Percentiles rank a stretch among this genome's conserved stretches.
Conservation (phyloP, 2,329 filamentous ascomycete species). For the Aureobasidium melanogenum region DNA sequence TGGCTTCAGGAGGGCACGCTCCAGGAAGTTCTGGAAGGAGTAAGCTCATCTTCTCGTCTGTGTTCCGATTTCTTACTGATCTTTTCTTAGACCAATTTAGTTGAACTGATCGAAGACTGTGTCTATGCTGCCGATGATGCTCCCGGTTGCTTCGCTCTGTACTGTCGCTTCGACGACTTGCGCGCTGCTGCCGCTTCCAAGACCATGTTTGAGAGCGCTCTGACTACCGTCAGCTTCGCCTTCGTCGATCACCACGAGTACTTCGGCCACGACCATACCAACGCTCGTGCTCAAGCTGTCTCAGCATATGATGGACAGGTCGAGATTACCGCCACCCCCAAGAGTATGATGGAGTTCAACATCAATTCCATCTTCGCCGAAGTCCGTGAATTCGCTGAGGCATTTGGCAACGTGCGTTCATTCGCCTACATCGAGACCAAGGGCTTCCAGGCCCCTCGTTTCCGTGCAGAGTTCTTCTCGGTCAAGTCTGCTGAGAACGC, state of each 20-base stretch:
- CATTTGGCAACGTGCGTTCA: slow-evolving; percentile 19
- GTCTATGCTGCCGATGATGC: not conserved
- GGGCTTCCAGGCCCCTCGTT: slow-evolving; percentile 16
- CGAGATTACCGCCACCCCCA: slow-evolving; percentile 16
- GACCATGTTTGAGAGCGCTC: slow-evolving; percentile 13
- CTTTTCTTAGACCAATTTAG: not conserved
- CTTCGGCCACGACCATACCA: not conserved
- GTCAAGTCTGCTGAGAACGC: slow-evolving; percentile 18
- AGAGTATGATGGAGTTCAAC: slow-evolving; percentile 14
- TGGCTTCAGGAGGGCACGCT: not conserved
- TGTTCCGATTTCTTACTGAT: not conserved
- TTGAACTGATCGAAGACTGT: not conserved
- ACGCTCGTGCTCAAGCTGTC: not conserved
- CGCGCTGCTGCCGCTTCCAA: slow-evolving; percentile 21
- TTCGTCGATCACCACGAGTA: slow-evolving; percentile 15
- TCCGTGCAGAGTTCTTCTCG: slow-evolving; percentile 22
- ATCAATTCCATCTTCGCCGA: slow-evolving; percentile 4
- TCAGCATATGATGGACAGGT: slow-evolving; percentile 23
- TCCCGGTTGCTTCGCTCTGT: slow-evolving; percentile 7
- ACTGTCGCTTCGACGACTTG: slow-evolving; percentile 32
- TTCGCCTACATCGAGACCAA: slow-evolving; percentile 13
- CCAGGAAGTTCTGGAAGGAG: not conserved
- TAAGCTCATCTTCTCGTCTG: not conserved
- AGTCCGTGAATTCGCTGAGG: slow-evolving; percentile 15
- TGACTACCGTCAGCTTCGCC: slow-evolving; percentile 7